Evolutionary conservation across 345 rosid species (phyloP).

Genomic region (Anastatica hierochuntica): DNA sequence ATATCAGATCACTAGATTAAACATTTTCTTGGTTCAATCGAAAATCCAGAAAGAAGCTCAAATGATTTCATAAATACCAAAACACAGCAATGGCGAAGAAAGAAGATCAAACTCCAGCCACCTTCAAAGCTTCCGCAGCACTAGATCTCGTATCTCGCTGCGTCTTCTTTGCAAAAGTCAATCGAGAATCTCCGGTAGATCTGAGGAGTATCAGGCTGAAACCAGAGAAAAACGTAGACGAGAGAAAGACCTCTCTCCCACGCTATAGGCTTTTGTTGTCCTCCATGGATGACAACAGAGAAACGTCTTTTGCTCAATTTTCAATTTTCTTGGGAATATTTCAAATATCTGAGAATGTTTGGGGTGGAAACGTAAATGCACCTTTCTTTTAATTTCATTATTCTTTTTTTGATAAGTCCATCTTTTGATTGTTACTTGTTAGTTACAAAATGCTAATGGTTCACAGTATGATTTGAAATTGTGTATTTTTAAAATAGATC

Average conservation of each 20-base stretch:
- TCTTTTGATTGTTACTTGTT: too few species aligned
- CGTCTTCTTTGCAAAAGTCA: background rate
- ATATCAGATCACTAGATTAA: too few species aligned
- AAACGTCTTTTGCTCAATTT: slow-evolving; percentile 1
- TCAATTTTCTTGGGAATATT: background rate
- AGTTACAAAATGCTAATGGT: too few species aligned
- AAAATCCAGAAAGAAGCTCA: too few species aligned
- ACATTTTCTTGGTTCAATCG: too few species aligned
- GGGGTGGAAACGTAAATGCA: slow-evolving; percentile 13
- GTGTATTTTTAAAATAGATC: too few species aligned
- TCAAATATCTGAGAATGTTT: background rate
- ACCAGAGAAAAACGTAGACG: slow-evolving; percentile 17
- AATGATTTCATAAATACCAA: slow-evolving; percentile 8
- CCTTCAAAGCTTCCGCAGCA: slow-evolving; percentile 15
- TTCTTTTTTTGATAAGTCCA: too few species aligned
- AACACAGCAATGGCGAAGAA: background rate
- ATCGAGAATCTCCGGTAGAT: slow-evolving; percentile 20
- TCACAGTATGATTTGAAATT: too few species aligned
- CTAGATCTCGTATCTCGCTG: slow-evolving; percentile 21
- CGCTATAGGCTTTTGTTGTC: background rate
- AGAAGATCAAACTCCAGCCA: slow-evolving; percentile 17
- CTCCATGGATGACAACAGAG: slow-evolving; percentile 4
- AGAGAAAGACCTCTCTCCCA: background rate
- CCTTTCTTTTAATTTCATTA: too few species aligned
- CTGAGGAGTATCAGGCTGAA: slow-evolving; percentile 16